Base-by-base conservation (phyloP, 495 filamentous ascomycete genomes). In the Aspergillus cristatus region DNA sequence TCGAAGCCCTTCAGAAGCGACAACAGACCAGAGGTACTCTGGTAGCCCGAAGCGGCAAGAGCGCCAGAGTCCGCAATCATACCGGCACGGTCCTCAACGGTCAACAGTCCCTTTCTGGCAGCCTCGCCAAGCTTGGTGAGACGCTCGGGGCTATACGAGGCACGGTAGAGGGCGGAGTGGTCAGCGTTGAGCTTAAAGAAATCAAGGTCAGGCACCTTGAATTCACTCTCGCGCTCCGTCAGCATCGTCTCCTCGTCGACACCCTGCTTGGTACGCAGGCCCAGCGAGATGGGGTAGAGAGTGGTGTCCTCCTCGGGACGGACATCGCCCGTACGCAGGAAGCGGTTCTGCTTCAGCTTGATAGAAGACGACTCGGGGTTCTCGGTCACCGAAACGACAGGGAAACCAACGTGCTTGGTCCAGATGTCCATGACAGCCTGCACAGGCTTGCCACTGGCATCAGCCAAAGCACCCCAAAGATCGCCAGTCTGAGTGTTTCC, bases 41-140 rank as follows among this genome's bases (percentile, higher is more conserved):
- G 86, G 58, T 91, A 95, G 18, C 90, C 90, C 12, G 86, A 89
- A 4, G 84, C 72, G 38, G 90, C 84, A 46, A 98, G 70, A 30
- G 91, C 86, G 47, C 88, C 89, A 8, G 91, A 86, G 56, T 98
- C 91, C 18, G 89, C 89, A 46, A 98, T 82, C 82, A 98, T 86
- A 53, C 91, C 91, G 32, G 89, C 87, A 34, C 90, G 79, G 55
- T 96, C 90, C 59, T 94, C 86, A 22, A 91, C 84, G n/a, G 75
- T 84, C 28, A 98, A 68, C n/a, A 90, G 68, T 1, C 85, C 86
- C 12, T 82, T 62, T 57, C 81, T 86, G n/a, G 86, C 86, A 33
- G 86, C 86, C 54, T 85, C 60, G 14, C 75, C 78, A 6, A 82
- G 67, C 64, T 81, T 80, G 44, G 64, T 56, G 14, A 80, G 63